Base-by-base conservation (phyloP, 2,329 filamentous ascomycete species). In the Apiospora kogelbergensis region DNA sequence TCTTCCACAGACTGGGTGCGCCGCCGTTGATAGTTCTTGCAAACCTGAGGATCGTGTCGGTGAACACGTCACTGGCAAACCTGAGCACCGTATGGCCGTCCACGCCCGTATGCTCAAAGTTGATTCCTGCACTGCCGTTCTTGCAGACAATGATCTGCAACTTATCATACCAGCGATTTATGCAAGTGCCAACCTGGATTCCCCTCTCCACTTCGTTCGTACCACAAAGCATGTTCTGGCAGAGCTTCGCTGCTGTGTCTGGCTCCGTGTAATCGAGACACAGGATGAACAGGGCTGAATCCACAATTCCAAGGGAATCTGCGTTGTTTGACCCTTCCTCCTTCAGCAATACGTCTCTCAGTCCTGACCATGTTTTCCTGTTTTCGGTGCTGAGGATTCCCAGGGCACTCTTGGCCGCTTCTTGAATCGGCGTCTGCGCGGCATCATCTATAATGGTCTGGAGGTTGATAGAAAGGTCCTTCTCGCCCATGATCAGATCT, bases 111-210 rank as follows among this genome's bases (percentile, higher is more conserved):
- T 99, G 96, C 80, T 99, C 96, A 76, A 99, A 98, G 82, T 99
- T 99, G 88, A 99, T 98, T 6, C 96, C 96, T 0, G 96, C 96
- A 77, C 94, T 97, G 69, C 96, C 96, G 81, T 98, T 99, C 83
- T 97, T 97, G 86, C 96, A 98, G 66, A 99, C 96, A 68, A 99
- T 98, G 71, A 99, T 98, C 78, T 99, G 96, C 64, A 99, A 86
- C 83, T 99, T 99, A 82, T 99, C 96, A 77, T 99, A 99, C 96
- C 96, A 99, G 71, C 96, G 88, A 80, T 99, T 99, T 17, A 95
- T 98, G 82, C 96, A 99, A 1, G 96, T 98, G 40, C 96, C 96
- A 60, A 98, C 94, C 81, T 99, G 96, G 1, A 99, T 93, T 5
- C 96, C 96, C 77, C 92, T 93, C 76, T 97, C 93, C 15, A 98